Evolutionary conservation across 495 filamentous ascomycete genomes (phyloP).

Genomic region (Xylaria bambusicola): DNA sequence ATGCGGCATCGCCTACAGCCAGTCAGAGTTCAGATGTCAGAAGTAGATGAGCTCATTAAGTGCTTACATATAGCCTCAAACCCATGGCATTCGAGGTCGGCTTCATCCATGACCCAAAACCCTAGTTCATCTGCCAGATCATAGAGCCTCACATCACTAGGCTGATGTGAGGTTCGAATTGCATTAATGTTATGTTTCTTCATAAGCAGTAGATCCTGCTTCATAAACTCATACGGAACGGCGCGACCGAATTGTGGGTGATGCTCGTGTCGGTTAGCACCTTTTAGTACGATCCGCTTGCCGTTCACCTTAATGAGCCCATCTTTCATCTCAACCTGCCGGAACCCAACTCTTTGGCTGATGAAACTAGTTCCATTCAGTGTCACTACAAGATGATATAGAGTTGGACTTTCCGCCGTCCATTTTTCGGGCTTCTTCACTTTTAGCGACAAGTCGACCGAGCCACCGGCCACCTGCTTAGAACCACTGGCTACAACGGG

Average conservation of each 20-base stretch:
- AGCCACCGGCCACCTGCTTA: conserved; percentile 15
- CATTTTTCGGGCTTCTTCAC: conserved; percentile 57
- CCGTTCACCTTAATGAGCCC: conserved; percentile 63
- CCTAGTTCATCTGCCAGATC: conserved; percentile 69
- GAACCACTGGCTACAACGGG: conserved; percentile 21
- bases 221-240: conserved; percentile 59
- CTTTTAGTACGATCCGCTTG: conserved; percentile 54
- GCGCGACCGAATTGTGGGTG: conserved; percentile 60
- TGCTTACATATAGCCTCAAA: conserved; percentile 51
- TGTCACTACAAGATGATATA: conserved; percentile 54
- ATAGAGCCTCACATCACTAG: conserved; percentile 58
- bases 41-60: background rate
- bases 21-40: background rate
- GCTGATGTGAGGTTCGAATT: conserved; percentile 63
- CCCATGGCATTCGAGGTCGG: conserved; percentile 71
- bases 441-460: conserved; percentile 38
- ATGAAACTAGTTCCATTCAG: conserved; percentile 36
- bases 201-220: conserved; percentile 63
- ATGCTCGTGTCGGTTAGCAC: conserved; percentile 67
- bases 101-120: conserved; percentile 71
- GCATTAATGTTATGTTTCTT: conserved; percentile 69
- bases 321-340: conserved; percentile 58
- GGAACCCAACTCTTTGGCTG: conserved; percentile 57
- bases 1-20: conserved; percentile 26
- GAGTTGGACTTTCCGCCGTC: conserved; percentile 65